These are phyloP conservation scores for Nepenthes mirabilis DNA, from an alignment of 148 eudicot genomes.

Conservation along the genomic window DNA sequence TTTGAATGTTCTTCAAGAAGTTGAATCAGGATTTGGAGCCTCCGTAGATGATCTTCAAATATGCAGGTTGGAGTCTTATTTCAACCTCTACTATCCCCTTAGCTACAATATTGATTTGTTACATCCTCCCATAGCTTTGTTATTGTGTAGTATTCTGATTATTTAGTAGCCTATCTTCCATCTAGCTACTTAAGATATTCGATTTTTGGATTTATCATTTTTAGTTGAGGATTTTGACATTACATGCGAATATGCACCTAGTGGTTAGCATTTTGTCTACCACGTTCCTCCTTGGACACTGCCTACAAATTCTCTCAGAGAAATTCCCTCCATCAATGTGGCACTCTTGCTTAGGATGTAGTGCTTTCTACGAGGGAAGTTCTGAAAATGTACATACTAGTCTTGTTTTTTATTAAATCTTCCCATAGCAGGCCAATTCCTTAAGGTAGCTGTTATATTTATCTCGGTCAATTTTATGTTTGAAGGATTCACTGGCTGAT, in stretches of 20 bases:
- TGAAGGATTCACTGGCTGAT: neutral
- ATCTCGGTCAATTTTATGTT: slow-evolving; percentile 34
- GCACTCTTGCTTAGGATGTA: neutral
- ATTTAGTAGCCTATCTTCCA: no score
- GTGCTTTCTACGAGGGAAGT: no score
- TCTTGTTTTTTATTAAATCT: no score
- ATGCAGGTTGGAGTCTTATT: slow-evolving; percentile 48
- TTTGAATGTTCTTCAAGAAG: slow-evolving; percentile 69
- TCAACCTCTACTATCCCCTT: neutral
- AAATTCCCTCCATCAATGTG: no score
- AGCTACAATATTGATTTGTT: no score
- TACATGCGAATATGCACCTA: no score
- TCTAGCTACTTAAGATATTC: no score
- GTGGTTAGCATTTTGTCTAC: neutral
- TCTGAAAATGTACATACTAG: no score
- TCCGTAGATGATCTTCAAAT: slow-evolving; percentile 91
- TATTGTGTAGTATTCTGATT: no score
- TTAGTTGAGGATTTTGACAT: neutral
- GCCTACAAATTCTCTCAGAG: neutral
- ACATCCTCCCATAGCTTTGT: no score
- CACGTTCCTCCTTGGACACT: neutral
- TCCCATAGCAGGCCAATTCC: neutral
- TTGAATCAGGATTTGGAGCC: slow-evolving; percentile 94
- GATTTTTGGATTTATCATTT: no score
- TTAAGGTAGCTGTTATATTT: neutral